These are phyloP conservation scores for Diplotaxis tenuifolia DNA, from an alignment of 345 rosid genomes.

Conservation along the genomic window DNA sequence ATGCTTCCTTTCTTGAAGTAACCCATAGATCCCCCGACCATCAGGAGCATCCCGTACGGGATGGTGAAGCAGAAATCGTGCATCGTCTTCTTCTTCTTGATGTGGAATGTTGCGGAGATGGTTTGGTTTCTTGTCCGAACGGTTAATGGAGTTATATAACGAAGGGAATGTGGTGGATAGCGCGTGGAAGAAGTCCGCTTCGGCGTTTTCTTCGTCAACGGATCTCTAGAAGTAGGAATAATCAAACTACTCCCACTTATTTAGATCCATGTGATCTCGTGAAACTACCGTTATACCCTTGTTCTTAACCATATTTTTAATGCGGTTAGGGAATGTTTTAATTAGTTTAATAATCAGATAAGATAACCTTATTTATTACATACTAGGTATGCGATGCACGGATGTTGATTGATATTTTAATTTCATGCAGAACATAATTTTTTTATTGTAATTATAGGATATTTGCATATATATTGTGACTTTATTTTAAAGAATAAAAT, in stretches of 20 bases:
- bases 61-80: slow-evolving; percentile 94
- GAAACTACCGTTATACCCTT: not conserved
- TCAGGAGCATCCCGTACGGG: slow-evolving; percentile 80
- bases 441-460: too few species aligned
- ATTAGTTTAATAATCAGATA: not conserved
- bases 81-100: slow-evolving; percentile 39
- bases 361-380: not conserved
- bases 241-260: slow-evolving; percentile 17
- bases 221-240: slow-evolving; percentile 1
- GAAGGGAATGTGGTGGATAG: slow-evolving; percentile 22
- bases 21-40: slow-evolving; percentile 73
- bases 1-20: slow-evolving; percentile 68
- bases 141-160: not conserved
- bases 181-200: slow-evolving; percentile 36
- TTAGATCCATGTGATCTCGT: not conserved
- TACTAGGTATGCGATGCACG: too few species aligned
- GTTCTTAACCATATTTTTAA: not conserved
- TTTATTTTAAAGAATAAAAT: too few species aligned
- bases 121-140: not conserved
- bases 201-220: slow-evolving; percentile 34
- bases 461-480: too few species aligned
- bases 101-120: not conserved
- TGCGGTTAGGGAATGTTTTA: not conserved
- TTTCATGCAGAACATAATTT: too few species aligned
- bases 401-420: too few species aligned